Percentiles rank a stretch among this genome's conserved stretches.
phyloP scores from a whole-genome alignment of 1,284 basidiomycete species.

The Naganishia albida region DNA sequence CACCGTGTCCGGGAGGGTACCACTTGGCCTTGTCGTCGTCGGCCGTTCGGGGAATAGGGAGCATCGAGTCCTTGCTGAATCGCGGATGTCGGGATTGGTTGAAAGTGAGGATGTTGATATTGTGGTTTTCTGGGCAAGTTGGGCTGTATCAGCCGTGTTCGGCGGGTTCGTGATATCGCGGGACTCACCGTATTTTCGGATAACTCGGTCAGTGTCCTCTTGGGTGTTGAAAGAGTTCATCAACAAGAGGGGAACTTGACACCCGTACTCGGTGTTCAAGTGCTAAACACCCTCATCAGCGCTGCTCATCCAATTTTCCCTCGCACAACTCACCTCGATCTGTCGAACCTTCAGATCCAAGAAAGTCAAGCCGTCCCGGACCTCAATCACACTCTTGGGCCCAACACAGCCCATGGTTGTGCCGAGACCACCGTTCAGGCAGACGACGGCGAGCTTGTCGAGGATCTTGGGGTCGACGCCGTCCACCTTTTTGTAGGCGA shows the following conservation, averaged over 20 bases:
- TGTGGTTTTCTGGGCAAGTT: slow-evolving; percentile 67
- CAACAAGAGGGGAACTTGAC: slow-evolving; percentile 91
- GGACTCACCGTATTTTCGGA: slow-evolving; percentile 83
- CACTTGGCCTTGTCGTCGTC: slow-evolving; percentile 93
- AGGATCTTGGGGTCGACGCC: slow-evolving; percentile 69
- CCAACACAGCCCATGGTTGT: slow-evolving; percentile 57
- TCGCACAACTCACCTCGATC: slow-evolving; percentile 66
- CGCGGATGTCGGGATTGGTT: slow-evolving; percentile 99
- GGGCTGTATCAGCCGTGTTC: background rate
- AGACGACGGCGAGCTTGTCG: slow-evolving; percentile 95
- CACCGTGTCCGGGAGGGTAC: slow-evolving; percentile 99
- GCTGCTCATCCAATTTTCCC: background rate
- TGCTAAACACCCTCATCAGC: background rate
- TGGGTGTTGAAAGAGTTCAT: slow-evolving; percentile 99
- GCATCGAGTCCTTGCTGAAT: slow-evolving; percentile 90
- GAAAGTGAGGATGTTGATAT: slow-evolving; percentile 84
- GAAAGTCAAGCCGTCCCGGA: slow-evolving; percentile 99
- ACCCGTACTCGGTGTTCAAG: slow-evolving; percentile 23
- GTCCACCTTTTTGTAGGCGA: slow-evolving; percentile 77
- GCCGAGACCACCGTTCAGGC: slow-evolving; percentile 98
- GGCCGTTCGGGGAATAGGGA: slow-evolving; percentile 83
- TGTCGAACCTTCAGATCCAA: slow-evolving; percentile 95
- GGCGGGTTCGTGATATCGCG: slow-evolving; percentile 40
- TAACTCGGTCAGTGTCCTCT: slow-evolving; percentile 94
- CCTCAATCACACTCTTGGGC: slow-evolving; percentile 82